phyloP scores from a whole-genome alignment of 1,284 basidiomycete genomes.

The Microbotryomycetes sp. region DNA sequence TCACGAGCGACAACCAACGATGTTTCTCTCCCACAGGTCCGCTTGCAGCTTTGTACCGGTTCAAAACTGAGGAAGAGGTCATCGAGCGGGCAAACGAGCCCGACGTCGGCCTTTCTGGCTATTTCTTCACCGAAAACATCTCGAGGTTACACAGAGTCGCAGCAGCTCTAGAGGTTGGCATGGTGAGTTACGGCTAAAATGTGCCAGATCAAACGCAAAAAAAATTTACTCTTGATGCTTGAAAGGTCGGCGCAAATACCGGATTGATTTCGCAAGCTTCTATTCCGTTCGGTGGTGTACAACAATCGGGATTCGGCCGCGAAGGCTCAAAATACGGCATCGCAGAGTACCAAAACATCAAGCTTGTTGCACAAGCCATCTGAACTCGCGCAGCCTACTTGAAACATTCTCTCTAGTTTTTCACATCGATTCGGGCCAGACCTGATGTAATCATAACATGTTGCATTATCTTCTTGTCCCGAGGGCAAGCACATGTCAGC shows the following conservation, averaged over 20 bases:
- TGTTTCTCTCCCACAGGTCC: constrained; percentile 4
- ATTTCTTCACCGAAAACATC: constrained; percentile 86
- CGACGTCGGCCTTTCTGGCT: constrained; percentile 79
- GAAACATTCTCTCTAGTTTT: too few relatives aligned
- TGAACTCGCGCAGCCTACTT: too few relatives aligned
- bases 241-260: constrained; percentile 54
- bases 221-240: background rate
- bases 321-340: constrained; percentile 62
- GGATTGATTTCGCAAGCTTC: constrained; percentile 67
- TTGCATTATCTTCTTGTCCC: too few relatives aligned
- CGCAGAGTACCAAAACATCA: constrained; percentile 72
- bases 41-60: constrained; percentile 42
- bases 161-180: constrained; percentile 87
- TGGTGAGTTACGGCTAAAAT: constrained; percentile 47
- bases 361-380: constrained; percentile 62
- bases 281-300: constrained; percentile 90
- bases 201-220: too few relatives aligned
- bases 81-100: constrained; percentile 74
- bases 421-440: too few relatives aligned
- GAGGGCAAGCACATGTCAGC: too few relatives aligned
- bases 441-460: too few relatives aligned
- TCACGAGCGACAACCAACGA: background rate
- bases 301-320: constrained; percentile 64
- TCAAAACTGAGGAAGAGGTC: constrained; percentile 87
- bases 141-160: constrained; percentile 90